These are phyloP conservation scores for Melaleuca alternifolia DNA, from an alignment of 345 rosid species.

Conservation along the genomic window DNA sequence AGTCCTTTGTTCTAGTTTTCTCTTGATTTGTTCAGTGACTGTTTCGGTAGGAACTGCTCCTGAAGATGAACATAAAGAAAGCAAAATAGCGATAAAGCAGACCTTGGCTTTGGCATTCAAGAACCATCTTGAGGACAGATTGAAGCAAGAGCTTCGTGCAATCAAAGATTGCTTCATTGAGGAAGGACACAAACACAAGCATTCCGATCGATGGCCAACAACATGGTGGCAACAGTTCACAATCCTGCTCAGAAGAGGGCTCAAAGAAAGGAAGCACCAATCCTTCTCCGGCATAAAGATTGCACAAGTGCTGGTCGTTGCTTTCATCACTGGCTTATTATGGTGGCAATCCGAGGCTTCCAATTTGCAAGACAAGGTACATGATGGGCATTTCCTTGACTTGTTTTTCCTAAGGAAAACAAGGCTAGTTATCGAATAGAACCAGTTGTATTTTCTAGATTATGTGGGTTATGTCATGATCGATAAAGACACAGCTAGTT, in stretches of 20 bases:
- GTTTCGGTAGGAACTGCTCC: constrained; percentile 32
- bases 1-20: background rate
- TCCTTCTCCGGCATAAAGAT: constrained; percentile 28
- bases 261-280: constrained; percentile 37
- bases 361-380: constrained; percentile 64
- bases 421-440: background rate
- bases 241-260: constrained; percentile 28
- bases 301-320: constrained; percentile 18
- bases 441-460: background rate
- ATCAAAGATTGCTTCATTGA: background rate
- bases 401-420: background rate
- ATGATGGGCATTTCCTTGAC: background rate
- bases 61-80: constrained; percentile 6
- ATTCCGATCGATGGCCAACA: constrained; percentile 22
- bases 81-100: constrained; percentile 15
- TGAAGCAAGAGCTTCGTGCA: constrained; percentile 14
- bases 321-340: constrained; percentile 24
- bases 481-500: no score
- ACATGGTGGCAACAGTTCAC: constrained; percentile 56
- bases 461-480: no score
- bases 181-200: constrained; percentile 1
- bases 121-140: constrained; percentile 9
- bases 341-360: constrained; percentile 41
- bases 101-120: constrained; percentile 26
- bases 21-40: constrained; percentile 9